Evolutionary conservation across 2,329 filamentous ascomycete genomes (phyloP).

Genomic region (Monosporascus sp.): DNA sequence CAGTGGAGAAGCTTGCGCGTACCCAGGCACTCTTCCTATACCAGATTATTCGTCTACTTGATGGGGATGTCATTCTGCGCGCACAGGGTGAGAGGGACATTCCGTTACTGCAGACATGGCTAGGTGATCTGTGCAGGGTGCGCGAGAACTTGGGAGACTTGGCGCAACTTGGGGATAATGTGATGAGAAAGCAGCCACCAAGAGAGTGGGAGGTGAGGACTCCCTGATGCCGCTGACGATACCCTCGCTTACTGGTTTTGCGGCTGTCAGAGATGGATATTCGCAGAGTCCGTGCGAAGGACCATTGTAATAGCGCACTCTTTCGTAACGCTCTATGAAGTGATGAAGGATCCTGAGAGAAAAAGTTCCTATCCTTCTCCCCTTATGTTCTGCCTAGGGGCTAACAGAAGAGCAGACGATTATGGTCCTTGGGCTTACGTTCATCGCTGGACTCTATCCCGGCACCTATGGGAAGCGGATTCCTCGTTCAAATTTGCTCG

Average conservation of each 20-base stretch:
- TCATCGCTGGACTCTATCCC: slow-evolving; percentile 27
- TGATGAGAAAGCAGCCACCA: slow-evolving; percentile 6
- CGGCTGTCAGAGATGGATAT: slow-evolving; percentile 26
- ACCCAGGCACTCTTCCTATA: slow-evolving; percentile 12
- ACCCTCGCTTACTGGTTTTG: neutral
- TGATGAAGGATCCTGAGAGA: slow-evolving; percentile 18
- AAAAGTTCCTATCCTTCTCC: slow-evolving; percentile 1
- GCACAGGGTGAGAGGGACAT: too few species aligned
- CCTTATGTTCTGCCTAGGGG: neutral
- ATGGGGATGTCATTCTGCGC: too few species aligned
- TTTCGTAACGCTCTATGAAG: slow-evolving; percentile 19
- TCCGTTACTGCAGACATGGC: too few species aligned
- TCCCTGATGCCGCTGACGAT: too few species aligned
- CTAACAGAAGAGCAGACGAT: slow-evolving; percentile 9
- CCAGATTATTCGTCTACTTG: too few species aligned
- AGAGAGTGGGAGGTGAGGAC: slow-evolving; percentile 21
- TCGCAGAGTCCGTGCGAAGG: slow-evolving; percentile 27
- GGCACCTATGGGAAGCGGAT: slow-evolving; percentile 24
- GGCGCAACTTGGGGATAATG: slow-evolving; percentile 4
- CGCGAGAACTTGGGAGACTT: slow-evolving; percentile 21
- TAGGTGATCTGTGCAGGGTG: slow-evolving; percentile 1
- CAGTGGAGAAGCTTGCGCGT: slow-evolving; percentile 16
- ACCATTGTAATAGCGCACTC: slow-evolving; percentile 27
- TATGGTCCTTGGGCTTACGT: slow-evolving; percentile 17
- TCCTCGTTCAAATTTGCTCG: slow-evolving; percentile 22